Percentiles rank a stretch among this genome's conserved stretches.
Evolutionary conservation across 805 yeast species (phyloP).

Genomic region (Candida morakotiae): DNA sequence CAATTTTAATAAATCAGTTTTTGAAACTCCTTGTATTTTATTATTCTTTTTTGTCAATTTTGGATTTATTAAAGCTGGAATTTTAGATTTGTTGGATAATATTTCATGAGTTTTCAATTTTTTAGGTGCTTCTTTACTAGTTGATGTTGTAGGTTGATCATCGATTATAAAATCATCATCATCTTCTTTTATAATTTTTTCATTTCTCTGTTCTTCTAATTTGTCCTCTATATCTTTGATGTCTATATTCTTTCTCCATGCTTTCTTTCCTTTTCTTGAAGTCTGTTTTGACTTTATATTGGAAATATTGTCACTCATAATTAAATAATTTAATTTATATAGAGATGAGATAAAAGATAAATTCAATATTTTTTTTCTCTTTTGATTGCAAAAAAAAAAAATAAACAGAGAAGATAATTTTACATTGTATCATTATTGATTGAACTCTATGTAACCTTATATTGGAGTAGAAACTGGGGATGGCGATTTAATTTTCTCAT

Average conservation of each 20-base stretch:
- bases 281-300: constrained; percentile 40
- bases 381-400: not conserved
- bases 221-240: constrained; percentile 71
- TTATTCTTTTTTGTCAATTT: constrained; percentile 5
- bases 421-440: too few relatives aligned
- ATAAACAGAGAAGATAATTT: too few relatives aligned
- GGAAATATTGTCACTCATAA: constrained; percentile 3
- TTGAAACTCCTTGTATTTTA: constrained; percentile 57
- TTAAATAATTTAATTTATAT: not conserved
- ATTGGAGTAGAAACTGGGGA: not conserved
- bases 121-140: constrained; percentile 36
- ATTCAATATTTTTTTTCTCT: not conserved
- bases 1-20: constrained; percentile 58
- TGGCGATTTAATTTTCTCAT: not conserved
- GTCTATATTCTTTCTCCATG: constrained; percentile 93
- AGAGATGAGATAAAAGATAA: constrained; percentile 1
- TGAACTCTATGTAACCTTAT: too few relatives aligned
- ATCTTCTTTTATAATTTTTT: constrained; percentile 51
- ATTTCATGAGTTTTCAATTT: constrained; percentile 64
- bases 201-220: constrained; percentile 66
- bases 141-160: constrained; percentile 46
- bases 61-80: constrained; percentile 49
- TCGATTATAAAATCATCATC: constrained; percentile 61
- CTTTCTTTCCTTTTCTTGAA: constrained; percentile 87
- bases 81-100: constrained; percentile 67